Conservation (phyloP, 192 early-diverging fungal species). For the Ambispora gerdemannii region DNA sequence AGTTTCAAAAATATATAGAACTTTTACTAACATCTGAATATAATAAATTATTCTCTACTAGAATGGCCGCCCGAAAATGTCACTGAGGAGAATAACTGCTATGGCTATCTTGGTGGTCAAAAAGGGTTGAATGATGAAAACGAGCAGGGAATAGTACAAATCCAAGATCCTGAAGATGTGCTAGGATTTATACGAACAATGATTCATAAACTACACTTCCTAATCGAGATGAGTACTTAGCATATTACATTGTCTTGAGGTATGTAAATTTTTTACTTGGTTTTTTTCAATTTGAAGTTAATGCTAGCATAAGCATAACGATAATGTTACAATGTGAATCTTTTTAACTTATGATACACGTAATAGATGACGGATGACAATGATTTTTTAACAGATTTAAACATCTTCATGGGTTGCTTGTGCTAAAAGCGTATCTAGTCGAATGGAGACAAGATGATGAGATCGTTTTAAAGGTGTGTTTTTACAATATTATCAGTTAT, state of each 20-base stretch:
- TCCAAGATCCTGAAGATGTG: neutral
- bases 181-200: conserved; percentile 5
- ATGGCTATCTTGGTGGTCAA: conserved; percentile 86
- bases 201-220: neutral
- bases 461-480: conserved; percentile 9
- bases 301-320: neutral
- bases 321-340: neutral
- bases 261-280: neutral
- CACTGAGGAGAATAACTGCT: conserved; percentile 87
- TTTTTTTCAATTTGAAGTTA: neutral
- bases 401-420: conserved; percentile 1
- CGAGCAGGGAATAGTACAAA: neutral
- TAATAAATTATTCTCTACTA: too few species aligned
- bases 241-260: neutral
- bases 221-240: neutral
- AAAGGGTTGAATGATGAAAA: conserved; percentile 42
- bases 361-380: conserved; percentile 2
- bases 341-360: neutral
- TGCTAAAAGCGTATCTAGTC: conserved; percentile 5
- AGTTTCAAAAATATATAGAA: conserved; percentile 8
- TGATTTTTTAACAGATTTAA: neutral
- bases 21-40: neutral
- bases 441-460: conserved; percentile 3
- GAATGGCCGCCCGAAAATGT: conserved; percentile 85
- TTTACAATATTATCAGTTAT: too few species aligned